These are phyloP conservation scores for Botryotinia globosa DNA, from an alignment of 2,329 filamentous ascomycete genomes.

Conservation along the genomic window DNA sequence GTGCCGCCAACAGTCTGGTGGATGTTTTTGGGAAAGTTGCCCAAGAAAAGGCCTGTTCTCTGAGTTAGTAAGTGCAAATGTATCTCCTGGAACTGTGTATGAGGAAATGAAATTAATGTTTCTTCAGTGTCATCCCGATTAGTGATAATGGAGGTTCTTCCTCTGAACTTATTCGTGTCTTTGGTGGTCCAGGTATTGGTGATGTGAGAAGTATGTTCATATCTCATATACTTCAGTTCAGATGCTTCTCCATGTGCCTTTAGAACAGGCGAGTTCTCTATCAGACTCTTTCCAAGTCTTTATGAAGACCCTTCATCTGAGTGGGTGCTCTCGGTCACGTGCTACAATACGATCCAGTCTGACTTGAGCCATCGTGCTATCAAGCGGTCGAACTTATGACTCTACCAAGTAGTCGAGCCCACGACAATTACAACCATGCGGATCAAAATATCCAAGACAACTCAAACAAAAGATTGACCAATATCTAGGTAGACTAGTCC, in stretches of 20 bases:
- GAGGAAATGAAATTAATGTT: slow-evolving; percentile 36
- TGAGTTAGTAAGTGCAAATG: slow-evolving; percentile 38
- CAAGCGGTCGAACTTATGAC: background rate
- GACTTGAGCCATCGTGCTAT: background rate
- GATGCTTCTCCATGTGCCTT: background rate
- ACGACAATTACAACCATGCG: background rate
- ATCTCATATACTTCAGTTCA: background rate
- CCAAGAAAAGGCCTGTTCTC: slow-evolving; percentile 36
- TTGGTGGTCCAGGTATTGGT: slow-evolving; percentile 85
- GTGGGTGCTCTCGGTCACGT: background rate
- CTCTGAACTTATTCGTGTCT: slow-evolving; percentile 88
- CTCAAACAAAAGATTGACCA: background rate
- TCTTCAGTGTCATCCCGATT: slow-evolving; percentile 81
- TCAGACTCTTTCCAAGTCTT: background rate
- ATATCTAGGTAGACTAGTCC: slow-evolving; percentile 72
- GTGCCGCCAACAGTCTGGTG: slow-evolving; percentile 89
- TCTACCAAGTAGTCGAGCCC: background rate
- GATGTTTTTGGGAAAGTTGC: slow-evolving; percentile 72
- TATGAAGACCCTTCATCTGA: background rate
- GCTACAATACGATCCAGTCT: background rate
- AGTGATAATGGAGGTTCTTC: slow-evolving; percentile 95
- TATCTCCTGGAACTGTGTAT: background rate
- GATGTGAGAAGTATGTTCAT: slow-evolving; percentile 67
- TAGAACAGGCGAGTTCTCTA: background rate
- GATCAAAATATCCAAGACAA: background rate